These are phyloP conservation scores for Priceomyces fermenticarens DNA, from an alignment of 805 yeast species.

Conservation along the genomic window DNA sequence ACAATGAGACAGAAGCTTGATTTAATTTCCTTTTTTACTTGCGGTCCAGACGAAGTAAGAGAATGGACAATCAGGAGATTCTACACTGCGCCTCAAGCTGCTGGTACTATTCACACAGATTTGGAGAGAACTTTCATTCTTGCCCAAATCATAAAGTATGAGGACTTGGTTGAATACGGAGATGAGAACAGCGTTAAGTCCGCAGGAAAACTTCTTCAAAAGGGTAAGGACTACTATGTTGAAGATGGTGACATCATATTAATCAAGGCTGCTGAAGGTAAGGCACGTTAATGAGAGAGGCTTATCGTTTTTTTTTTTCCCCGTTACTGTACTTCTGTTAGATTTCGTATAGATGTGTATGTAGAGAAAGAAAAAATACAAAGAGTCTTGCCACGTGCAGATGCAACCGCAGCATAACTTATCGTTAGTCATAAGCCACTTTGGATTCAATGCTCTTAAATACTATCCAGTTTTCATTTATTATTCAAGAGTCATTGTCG, in stretches of 20 bases:
- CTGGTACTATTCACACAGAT: slow-evolving; percentile 97
- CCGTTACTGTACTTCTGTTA: background rate
- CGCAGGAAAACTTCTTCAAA: slow-evolving; percentile 83
- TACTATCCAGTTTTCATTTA: no score
- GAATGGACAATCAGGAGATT: slow-evolving; percentile 97
- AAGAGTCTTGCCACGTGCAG: no score
- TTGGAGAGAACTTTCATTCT: slow-evolving; percentile 89
- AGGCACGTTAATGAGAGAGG: slow-evolving; percentile 46
- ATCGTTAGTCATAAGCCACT: no score
- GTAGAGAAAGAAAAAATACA: no score
- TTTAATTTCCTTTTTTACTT: slow-evolving; percentile 91
- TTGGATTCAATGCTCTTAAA: no score
- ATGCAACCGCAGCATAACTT: no score
- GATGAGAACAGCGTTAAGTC: slow-evolving; percentile 84
- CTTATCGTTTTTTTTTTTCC: no score
- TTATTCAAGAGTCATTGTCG: background rate
- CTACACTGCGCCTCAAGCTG: slow-evolving; percentile 97
- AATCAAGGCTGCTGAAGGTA: slow-evolving; percentile 94
- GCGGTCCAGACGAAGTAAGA: slow-evolving; percentile 94
- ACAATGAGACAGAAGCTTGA: slow-evolving; percentile 85
- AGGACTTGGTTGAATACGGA: slow-evolving; percentile 64
- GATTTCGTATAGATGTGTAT: background rate
- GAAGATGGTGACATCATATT: slow-evolving; percentile 93
- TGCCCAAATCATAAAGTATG: slow-evolving; percentile 88
- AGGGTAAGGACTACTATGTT: slow-evolving; percentile 93